Base-by-base conservation (phyloP, 345 rosid species). In the Pugionium cornutum region DNA sequence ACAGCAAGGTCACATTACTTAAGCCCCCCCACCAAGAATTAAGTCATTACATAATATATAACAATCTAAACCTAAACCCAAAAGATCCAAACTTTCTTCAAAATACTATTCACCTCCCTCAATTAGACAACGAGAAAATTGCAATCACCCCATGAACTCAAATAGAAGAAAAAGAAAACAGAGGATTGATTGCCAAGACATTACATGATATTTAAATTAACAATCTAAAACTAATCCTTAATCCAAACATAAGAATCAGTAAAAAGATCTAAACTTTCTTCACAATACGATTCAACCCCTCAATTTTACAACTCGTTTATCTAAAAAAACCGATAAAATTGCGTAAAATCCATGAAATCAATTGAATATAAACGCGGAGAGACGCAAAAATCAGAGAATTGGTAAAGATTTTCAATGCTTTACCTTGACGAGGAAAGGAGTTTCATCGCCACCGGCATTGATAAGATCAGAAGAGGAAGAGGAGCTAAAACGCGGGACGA, bases 11-110 rank as follows among this genome's bases (percentile, higher is more conserved):
- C 84, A 77, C 89, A 50, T 80, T 39, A 9, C 54, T 68, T 69
- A 64, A 83, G 83, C 72, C 78, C 58, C n/a, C 89, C 84, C 71
- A 63, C 83, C 85, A 85, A 83, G 88, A 85, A 87, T 83, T 83
- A 83, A 89, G 84, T 83, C 87, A 82, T 57, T 33, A 7, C 37
- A 66, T 32, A 2, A 10, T 34, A 18, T n/a, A n/a, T 40, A 40
- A 40, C 44, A 35, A 35, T 5, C 7, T 35, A 35, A 4, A 5
- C 7, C 25, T 29, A 51, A 51, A 47, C 54, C 28, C 18, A 30
- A 50, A 66, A 66, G 62, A 44, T 66, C 62, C 29, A 44, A 66
- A 10, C 29, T 53, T 65, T 66, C 2, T 9, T 5, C 52, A 32
- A 8, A 64, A 53, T 43, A 29, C 10, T 4, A 66, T 36, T 25